Evolutionary conservation across 345 rosid species (phyloP), one percentile per base, ranked within the genome.

Genomic region (Erysimum cheiranthoides): DNA sequence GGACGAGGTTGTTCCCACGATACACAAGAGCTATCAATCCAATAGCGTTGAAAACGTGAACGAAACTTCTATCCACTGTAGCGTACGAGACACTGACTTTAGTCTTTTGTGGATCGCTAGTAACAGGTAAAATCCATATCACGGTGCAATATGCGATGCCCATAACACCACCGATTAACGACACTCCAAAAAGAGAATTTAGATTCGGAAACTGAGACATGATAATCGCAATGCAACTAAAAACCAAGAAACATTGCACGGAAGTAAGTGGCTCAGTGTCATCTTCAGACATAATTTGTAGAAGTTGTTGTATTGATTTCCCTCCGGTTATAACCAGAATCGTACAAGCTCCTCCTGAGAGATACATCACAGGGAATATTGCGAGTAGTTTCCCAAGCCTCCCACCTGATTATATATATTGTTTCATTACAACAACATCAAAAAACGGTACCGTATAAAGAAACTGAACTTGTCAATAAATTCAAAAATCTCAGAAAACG

Each of bases 1-100:
- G 92, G 5, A 85, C 34, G 62, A 88, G 88, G 77, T 90, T 88
- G 78, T 88, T 92, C 50, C 93, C 96, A 50, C 93, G 84, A 46
- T 83, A 90, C 1, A 91, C 87, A 59, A 90, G 83, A 66, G 89
- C 87, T 66, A 90, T 68, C 75, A 87, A 82, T 49, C 93, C 93
- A 60, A 88, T 75, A 10, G 96, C 89, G 45, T 87, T 85, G 6
- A 85, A 79, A 45, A 81, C 49, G 17, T 68, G 64, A 38, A 76
- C 78, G 25, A 87, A 84, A 34, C 71, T 74, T 70, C 69, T 73
- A 63, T 39, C 82, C 8, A 64, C 32, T 46, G 71, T 75, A 27
- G 74, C 5, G 77, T 88, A 87, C 0, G 90, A 82, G 8, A 84
- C 88, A 12, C 65, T 71, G 6, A 80, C 69, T 62, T 80, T 38